phyloP scores from a whole-genome alignment of 768 basidiomycete genomes.

The Mycena vitilis region DNA sequence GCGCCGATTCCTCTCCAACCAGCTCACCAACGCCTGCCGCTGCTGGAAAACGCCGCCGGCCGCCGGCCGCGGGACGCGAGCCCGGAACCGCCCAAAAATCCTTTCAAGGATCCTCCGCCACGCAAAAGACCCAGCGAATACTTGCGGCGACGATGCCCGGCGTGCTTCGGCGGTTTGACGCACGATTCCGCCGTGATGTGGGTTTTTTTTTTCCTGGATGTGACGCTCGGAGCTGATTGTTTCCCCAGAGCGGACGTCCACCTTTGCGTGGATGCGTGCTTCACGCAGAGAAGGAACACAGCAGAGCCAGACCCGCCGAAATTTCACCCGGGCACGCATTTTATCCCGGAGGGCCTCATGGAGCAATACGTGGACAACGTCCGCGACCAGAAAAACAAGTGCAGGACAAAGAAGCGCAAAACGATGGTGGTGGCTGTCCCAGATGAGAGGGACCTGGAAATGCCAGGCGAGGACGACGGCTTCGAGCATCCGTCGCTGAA shows the following conservation, averaged over 20 bases:
- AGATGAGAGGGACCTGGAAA: not conserved
- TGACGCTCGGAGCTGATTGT: too few species aligned
- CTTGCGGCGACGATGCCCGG: not conserved
- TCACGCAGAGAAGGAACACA: conserved; percentile 32
- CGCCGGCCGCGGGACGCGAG: not conserved
- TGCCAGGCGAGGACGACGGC: not conserved
- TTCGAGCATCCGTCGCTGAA: not conserved
- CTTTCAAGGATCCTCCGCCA: conserved; percentile 1
- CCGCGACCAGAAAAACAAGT: not conserved
- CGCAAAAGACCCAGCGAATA: conserved; percentile 18
- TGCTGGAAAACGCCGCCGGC: too few species aligned
- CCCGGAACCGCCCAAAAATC: not conserved
- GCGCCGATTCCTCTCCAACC: too few species aligned
- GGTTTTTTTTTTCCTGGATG: not conserved
- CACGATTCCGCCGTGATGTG: not conserved
- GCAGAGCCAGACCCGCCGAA: conserved; percentile 17
- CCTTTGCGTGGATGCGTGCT: conserved; percentile 34
- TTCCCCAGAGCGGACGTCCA: not conserved
- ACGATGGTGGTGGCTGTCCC: not conserved
- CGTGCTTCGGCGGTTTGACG: not conserved
- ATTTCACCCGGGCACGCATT: conserved; percentile 21
- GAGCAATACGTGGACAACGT: conserved; percentile 17
- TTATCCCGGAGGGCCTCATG: conserved; percentile 21
- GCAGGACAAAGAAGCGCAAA: not conserved
- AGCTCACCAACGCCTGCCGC: not conserved